A percentile compares a stretch with the other conserved stretches of the same genome.
These are phyloP conservation scores for Silene uniflora DNA, from an alignment of 148 eudicot genomes.

Conservation along the genomic window DNA sequence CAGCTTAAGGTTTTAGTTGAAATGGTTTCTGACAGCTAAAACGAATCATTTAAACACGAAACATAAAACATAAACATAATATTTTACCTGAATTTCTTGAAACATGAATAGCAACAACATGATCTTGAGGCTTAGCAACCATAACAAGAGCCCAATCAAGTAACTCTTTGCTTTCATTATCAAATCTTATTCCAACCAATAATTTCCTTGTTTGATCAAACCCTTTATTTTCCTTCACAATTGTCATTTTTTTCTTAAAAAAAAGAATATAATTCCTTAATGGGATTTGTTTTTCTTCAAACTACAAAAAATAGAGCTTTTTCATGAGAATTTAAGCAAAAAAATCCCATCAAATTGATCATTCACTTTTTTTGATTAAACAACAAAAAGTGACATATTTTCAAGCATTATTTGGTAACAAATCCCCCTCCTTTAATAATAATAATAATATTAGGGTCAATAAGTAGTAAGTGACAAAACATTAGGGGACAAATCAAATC, in stretches of 20 bases:
- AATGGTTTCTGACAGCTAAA: too few species aligned
- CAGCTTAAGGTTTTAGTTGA: too few species aligned
- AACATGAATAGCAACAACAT: slow-evolving; percentile 74
- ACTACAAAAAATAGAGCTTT: slow-evolving; percentile 14
- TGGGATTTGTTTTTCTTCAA: slow-evolving; percentile 17
- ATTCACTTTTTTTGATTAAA: slow-evolving; percentile 11
- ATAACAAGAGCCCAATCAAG: slow-evolving; percentile 78
- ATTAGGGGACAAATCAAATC: slow-evolving; percentile 25
- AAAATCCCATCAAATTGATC: slow-evolving; percentile 17
- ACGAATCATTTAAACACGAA: too few species aligned
- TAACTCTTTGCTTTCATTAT: slow-evolving; percentile 57
- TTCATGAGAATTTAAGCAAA: slow-evolving; percentile 15
- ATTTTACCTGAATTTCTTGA: slow-evolving; percentile 60
- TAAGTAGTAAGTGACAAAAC: slow-evolving; percentile 22
- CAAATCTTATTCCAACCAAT: slow-evolving; percentile 67
- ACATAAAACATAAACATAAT: too few species aligned
- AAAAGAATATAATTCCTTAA: slow-evolving; percentile 1
- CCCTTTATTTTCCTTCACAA: slow-evolving; percentile 29
- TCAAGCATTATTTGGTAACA: slow-evolving; percentile 21
- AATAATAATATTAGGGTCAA: slow-evolving; percentile 14
- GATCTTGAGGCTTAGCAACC: slow-evolving; percentile 80
- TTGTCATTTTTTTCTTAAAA: slow-evolving; percentile 24
- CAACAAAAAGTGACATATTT: slow-evolving; percentile 21
- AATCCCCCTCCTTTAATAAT: slow-evolving; percentile 13
- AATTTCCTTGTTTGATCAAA: slow-evolving; percentile 38